A percentile compares a stretch with the other conserved stretches of the same genome.
phyloP scores from a whole-genome alignment of 805 yeast genomes.

The Metschnikowia koreensis region DNA sequence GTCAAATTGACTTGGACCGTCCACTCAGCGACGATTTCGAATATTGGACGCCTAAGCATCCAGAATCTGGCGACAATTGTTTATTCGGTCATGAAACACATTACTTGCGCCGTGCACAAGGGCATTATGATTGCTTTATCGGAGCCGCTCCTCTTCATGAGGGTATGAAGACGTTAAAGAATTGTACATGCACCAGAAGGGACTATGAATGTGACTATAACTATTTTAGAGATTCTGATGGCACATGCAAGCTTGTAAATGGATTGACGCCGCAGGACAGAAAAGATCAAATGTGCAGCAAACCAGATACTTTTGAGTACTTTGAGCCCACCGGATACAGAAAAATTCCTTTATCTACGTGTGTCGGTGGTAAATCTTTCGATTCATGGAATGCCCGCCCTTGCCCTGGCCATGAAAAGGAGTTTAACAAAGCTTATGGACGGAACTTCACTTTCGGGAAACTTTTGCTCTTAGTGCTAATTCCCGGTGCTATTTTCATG shows the following conservation, averaged over 20 bases:
- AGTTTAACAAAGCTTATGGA: conserved; percentile 54
- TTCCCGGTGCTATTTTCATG: conserved; percentile 55
- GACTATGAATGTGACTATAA: conserved; percentile 96
- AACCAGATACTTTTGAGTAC: conserved; percentile 59
- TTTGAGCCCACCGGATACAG: conserved; percentile 93
- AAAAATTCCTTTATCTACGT: conserved; percentile 78
- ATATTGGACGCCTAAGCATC: conserved; percentile 43
- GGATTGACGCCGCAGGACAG: conserved; percentile 72
- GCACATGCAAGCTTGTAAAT: conserved; percentile 79
- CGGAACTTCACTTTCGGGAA: conserved; percentile 55
- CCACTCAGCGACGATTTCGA: conserved; percentile 42
- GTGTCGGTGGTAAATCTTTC: conserved; percentile 73
- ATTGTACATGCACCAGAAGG: conserved; percentile 80
- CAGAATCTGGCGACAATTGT: conserved; percentile 35
- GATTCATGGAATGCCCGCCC: conserved; percentile 66
- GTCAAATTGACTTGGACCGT: conserved; percentile 42
- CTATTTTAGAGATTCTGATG: conserved; percentile 65
- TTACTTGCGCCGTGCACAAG: conserved; percentile 41
- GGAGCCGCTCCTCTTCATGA: conserved; percentile 56
- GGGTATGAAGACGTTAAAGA: conserved; percentile 55
- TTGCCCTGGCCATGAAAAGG: conserved; percentile 83
- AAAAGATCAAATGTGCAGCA: conserved; percentile 53
- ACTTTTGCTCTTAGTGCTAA: conserved; percentile 47
- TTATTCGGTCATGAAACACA: conserved; percentile 44
- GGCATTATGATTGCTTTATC: conserved; percentile 64